phyloP scores from a whole-genome alignment of 345 rosid genomes.

The Erysimum cheiranthoides region DNA sequence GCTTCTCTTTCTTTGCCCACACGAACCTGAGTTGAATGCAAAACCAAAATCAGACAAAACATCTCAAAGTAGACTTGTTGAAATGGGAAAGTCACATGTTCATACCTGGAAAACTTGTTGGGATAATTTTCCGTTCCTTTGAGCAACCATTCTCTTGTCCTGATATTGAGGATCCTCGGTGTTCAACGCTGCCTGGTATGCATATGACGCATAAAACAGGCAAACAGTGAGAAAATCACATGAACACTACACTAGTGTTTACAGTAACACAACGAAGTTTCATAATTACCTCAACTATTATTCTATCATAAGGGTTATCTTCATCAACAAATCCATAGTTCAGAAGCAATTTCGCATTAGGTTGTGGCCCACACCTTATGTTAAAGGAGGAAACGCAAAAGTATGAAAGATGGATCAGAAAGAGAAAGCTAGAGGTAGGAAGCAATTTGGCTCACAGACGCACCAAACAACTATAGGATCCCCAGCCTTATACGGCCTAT shows the following conservation, averaged over 20 bases:
- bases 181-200: conserved; percentile 76
- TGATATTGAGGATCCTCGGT: conserved; percentile 98
- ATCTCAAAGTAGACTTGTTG: conserved; percentile 23
- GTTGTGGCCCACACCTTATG: conserved; percentile 97
- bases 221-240: conserved; percentile 17
- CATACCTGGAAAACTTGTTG: conserved; percentile 76
- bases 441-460: conserved; percentile 36
- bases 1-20: conserved; percentile 91
- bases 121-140: conserved; percentile 88
- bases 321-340: conserved; percentile 96
- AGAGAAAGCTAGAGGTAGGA: conserved; percentile 15
- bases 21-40: conserved; percentile 56
- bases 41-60: conserved; percentile 34
- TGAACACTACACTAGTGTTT: conserved; percentile 5
- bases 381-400: conserved; percentile 13
- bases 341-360: conserved; percentile 88
- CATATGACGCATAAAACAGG: conserved; percentile 36
- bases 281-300: conserved; percentile 69
- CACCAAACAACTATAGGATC: conserved; percentile 94
- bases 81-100: background rate
- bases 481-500: conserved; percentile 85
- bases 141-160: conserved; percentile 96
- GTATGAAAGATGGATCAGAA: conserved; percentile 34
- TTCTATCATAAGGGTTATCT: conserved; percentile 83
- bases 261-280: conserved; percentile 11